A percentile compares a stretch with the other conserved stretches of the same genome.
Evolutionary conservation across 2,329 filamentous ascomycete genomes (phyloP).

Genomic region (Chrysosporium queenslandicum): DNA sequence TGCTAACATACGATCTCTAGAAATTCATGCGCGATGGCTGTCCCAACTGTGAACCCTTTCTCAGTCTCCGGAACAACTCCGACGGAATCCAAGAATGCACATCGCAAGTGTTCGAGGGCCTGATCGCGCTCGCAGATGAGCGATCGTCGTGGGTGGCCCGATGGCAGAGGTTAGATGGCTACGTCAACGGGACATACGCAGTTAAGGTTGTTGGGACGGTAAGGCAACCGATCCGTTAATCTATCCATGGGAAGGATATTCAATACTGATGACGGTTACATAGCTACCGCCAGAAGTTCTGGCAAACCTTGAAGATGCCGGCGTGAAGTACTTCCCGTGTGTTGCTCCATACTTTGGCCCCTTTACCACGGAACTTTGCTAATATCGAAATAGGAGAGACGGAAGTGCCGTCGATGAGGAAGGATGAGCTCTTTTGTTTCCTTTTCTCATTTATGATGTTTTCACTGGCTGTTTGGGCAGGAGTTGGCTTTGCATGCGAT

Average conservation of each 20-base stretch:
- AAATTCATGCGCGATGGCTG: constrained; percentile 81
- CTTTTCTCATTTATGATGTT: background rate
- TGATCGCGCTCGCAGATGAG: constrained; percentile 79
- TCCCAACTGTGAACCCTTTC: constrained; percentile 91
- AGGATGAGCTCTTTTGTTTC: constrained; percentile 19
- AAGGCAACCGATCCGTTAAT: constrained; percentile 24
- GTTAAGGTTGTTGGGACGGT: constrained; percentile 82
- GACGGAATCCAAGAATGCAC: constrained; percentile 89
- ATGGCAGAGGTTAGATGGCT: constrained; percentile 85
- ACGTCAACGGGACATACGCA: constrained; percentile 82
- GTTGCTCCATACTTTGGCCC: background rate
- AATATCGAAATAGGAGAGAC: constrained; percentile 30
- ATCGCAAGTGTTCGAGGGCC: constrained; percentile 87
- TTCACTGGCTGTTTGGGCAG: constrained; percentile 5
- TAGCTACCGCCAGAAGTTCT: constrained; percentile 50
- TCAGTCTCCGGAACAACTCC: constrained; percentile 66
- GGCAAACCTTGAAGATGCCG: constrained; percentile 47
- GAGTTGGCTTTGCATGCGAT: constrained; percentile 1
- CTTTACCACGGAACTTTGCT: background rate
- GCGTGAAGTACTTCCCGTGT: constrained; percentile 53
- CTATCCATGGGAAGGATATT: background rate
- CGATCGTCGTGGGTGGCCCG: constrained; percentile 84
- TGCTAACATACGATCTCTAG: constrained; percentile 35
- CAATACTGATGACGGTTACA: background rate
- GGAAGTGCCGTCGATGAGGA: constrained; percentile 40